Conservation (phyloP, 2,329 filamentous ascomycete species). For the Alternaria conjuncta region DNA sequence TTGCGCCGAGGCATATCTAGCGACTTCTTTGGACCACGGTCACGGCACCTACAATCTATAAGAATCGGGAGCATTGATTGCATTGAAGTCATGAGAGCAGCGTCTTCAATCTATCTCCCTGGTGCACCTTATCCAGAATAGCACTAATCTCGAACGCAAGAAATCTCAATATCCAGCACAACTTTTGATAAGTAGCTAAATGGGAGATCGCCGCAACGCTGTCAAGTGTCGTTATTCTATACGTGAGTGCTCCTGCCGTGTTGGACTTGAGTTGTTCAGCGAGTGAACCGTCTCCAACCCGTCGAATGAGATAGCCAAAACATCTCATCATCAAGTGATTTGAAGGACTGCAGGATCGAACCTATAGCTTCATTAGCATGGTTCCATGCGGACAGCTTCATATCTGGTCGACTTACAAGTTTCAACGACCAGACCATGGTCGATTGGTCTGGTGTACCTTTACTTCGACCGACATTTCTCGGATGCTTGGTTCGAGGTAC, state of each 20-base stretch:
- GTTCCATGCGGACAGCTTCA: background rate
- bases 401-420: background rate
- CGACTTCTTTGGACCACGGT: background rate
- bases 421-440: too few relatives aligned
- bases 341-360: too few relatives aligned
- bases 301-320: background rate
- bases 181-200: background rate
- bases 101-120: too few relatives aligned
- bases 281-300: background rate
- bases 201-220: background rate
- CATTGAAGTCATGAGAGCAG: too few relatives aligned
- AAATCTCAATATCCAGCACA: background rate
- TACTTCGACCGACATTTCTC: background rate
- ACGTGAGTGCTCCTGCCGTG: background rate
- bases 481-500: background rate
- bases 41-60: background rate
- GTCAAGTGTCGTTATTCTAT: background rate
- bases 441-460: background rate
- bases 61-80: background rate
- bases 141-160: background rate
- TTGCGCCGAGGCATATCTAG: background rate
- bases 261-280: too few relatives aligned
- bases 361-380: background rate
- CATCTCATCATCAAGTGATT: too few relatives aligned
- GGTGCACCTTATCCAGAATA: background rate